Evolutionary conservation across 2,329 filamentous ascomycete genomes (phyloP).

Genomic region (Pseudocercospora macadamiae): DNA sequence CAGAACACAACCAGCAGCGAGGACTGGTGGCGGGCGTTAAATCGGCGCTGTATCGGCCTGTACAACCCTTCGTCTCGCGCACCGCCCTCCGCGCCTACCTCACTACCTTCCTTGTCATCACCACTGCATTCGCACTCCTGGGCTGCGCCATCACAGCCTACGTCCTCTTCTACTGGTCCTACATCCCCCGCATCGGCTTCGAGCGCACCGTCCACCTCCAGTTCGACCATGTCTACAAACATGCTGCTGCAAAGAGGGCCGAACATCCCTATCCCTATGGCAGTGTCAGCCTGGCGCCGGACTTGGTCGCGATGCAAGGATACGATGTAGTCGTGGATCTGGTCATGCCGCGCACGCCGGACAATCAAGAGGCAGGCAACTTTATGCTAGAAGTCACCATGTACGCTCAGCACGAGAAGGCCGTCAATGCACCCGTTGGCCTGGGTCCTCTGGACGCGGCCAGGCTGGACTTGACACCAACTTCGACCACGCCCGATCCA

Average conservation of each 20-base stretch:
- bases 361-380: constrained; percentile 79
- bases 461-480: constrained; percentile 20
- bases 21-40: not conserved
- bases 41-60: constrained; percentile 52
- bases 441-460: constrained; percentile 24
- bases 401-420: constrained; percentile 43
- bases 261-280: constrained; percentile 52
- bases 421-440: not conserved
- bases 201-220: constrained; percentile 66
- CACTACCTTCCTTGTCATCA: constrained; percentile 58
- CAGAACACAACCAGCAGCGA: not conserved
- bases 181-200: constrained; percentile 68
- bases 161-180: constrained; percentile 68
- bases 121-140: constrained; percentile 59
- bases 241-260: constrained; percentile 6
- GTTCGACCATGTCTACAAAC: constrained; percentile 56
- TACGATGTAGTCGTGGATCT: constrained; percentile 84
- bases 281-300: constrained; percentile 50
- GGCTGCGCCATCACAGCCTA: constrained; percentile 64
- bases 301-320: constrained; percentile 70
- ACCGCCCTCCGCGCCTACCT: constrained; percentile 67
- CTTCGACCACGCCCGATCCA: constrained; percentile 24
- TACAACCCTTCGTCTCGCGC: constrained; percentile 62
- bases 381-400: constrained; percentile 90
- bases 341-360: constrained; percentile 73